phyloP scores from a whole-genome alignment of 805 yeast genomes.

The Candida schatavii region DNA sequence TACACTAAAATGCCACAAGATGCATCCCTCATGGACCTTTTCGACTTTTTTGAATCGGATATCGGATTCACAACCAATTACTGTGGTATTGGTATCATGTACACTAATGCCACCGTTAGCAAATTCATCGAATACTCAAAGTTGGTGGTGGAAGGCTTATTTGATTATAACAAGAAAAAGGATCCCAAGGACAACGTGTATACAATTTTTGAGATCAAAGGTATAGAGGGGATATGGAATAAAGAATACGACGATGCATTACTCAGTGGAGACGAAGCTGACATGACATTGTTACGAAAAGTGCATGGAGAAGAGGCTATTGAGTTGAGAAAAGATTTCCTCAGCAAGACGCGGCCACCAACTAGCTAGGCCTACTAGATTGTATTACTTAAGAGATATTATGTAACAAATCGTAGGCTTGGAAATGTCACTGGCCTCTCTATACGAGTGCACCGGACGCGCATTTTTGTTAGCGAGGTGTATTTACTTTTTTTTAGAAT shows the following conservation, averaged over 20 bases:
- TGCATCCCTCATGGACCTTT: background rate
- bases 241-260: slow-evolving; percentile 11
- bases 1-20: background rate
- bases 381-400: no score
- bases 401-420: no score
- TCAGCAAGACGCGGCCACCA: background rate
- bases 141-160: background rate
- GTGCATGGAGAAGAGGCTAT: slow-evolving; percentile 3
- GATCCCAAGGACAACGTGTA: slow-evolving; percentile 4
- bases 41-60: background rate
- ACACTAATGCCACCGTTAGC: slow-evolving; percentile 12
- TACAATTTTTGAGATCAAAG: slow-evolving; percentile 7
- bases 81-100: slow-evolving; percentile 15
- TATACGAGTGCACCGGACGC: no score
- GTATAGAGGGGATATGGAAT: slow-evolving; percentile 14
- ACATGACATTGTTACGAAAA: background rate
- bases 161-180: background rate
- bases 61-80: slow-evolving; percentile 19
- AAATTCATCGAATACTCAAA: slow-evolving; percentile 9
- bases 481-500: no score
- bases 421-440: no score
- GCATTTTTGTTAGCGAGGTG: no score
- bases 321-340: slow-evolving; percentile 1
- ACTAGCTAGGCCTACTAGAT: no score
- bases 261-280: slow-evolving; percentile 1